Conservation (phyloP, 2,329 filamentous ascomycete genomes). For the Mollisiaceae sp. region DNA sequence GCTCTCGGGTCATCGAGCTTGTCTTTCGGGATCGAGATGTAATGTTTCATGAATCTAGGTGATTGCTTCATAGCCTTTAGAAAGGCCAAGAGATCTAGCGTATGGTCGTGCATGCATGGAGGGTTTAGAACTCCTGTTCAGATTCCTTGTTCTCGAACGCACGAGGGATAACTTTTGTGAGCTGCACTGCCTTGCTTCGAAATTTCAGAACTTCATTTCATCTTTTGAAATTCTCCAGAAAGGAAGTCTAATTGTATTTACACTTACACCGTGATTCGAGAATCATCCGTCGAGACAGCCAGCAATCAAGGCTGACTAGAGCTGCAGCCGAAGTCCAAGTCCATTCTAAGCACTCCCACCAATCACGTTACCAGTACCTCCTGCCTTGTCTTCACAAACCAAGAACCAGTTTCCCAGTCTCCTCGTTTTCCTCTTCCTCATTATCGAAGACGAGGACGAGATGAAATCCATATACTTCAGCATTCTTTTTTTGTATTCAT, state of each 20-base stretch:
- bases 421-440: background rate
- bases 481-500: background rate
- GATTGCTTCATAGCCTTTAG: background rate
- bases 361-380: background rate
- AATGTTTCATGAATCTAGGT: slow-evolving; percentile 7
- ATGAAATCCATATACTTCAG: background rate
- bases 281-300: background rate
- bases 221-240: background rate
- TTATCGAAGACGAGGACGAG: background rate
- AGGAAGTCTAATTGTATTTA: too few relatives aligned
- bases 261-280: background rate
- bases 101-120: background rate
- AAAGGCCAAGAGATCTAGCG: background rate
- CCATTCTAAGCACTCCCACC: background rate
- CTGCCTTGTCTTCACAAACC: background rate
- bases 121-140: background rate
- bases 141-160: background rate
- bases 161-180: background rate
- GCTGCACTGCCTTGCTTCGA: background rate
- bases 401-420: background rate
- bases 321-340: background rate
- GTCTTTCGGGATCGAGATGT: background rate
- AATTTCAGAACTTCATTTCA: background rate
- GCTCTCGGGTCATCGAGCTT: slow-evolving; percentile 15
- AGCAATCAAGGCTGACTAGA: background rate